These are phyloP conservation scores for Olyra latifolia DNA, from an alignment of 176 grass and related monocot genomes.

Conservation along the genomic window DNA sequence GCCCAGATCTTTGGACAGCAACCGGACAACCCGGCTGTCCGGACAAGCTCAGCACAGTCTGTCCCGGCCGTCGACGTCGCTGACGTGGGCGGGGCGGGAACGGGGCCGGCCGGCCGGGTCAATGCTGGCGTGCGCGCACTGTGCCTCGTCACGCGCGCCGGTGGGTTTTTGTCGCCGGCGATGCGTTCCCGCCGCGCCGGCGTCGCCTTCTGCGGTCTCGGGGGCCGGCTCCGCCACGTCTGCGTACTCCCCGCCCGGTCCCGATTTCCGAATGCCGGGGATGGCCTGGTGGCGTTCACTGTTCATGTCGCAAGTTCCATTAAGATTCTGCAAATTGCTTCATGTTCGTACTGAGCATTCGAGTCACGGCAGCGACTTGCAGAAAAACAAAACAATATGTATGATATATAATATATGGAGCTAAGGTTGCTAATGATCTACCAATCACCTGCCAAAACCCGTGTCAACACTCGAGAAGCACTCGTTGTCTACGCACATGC, in stretches of 20 bases:
- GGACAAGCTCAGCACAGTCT: background rate
- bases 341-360: background rate
- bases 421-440: background rate
- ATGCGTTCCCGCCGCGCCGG: constrained; percentile 21
- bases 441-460: background rate
- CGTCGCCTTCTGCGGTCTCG: constrained; percentile 17
- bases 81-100: constrained; percentile 5
- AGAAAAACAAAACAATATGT: background rate
- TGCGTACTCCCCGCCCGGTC: background rate
- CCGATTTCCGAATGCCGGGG: background rate
- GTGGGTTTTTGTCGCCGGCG: constrained; percentile 43
- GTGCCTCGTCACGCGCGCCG: constrained; percentile 34
- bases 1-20: constrained; percentile 28
- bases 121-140: constrained; percentile 9
- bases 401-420: background rate
- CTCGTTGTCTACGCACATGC: background rate
- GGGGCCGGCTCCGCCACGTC: background rate
- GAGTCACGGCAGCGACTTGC: background rate
- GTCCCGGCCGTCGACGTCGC: constrained; percentile 9
- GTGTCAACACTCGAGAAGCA: background rate
- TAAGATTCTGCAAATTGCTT: background rate
- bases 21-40: constrained; percentile 29
- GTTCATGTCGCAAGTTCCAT: background rate
- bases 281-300: background rate
- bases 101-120: background rate